phyloP scores from a whole-genome alignment of 2,329 filamentous ascomycete species.

The Claviceps spartinae region DNA sequence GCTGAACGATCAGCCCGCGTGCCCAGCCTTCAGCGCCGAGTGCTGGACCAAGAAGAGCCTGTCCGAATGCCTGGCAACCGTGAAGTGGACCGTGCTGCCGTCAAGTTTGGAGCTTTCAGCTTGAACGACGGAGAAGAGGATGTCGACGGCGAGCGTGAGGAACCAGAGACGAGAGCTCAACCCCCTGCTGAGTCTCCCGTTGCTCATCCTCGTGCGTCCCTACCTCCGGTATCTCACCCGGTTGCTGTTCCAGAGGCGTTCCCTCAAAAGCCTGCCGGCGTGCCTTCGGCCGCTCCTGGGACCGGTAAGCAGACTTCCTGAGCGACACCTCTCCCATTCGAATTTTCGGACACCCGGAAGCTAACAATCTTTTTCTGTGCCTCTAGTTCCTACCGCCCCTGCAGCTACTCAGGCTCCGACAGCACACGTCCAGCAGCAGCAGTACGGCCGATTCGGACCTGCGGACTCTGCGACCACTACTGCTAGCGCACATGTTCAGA shows the following conservation, averaged over 20 bases:
- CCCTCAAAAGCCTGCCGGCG: conserved; percentile 39
- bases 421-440: conserved; percentile 50
- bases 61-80: conserved; percentile 97
- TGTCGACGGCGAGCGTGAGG: conserved; percentile 87
- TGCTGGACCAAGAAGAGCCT: conserved; percentile 90
- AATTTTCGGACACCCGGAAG: background rate
- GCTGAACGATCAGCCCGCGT: conserved; percentile 49
- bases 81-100: conserved; percentile 79
- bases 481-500: conserved; percentile 43
- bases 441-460: conserved; percentile 57
- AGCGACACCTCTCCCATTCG: conserved; percentile 10
- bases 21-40: conserved; percentile 69
- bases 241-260: conserved; percentile 42
- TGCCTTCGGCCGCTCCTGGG: conserved; percentile 16
- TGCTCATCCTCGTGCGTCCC: conserved; percentile 68
- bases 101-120: conserved; percentile 94
- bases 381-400: conserved; percentile 7
- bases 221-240: conserved; percentile 57
- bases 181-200: conserved; percentile 88
- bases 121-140: conserved; percentile 74
- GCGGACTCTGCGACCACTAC: conserved; percentile 43
- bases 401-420: conserved; percentile 33
- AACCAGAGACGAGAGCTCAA: conserved; percentile 86
- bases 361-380: conserved; percentile 11
- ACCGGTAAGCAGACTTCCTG: conserved; percentile 15